phyloP scores from a whole-genome alignment of 23 red algal genomes.

The Chondrus crispus region DNA sequence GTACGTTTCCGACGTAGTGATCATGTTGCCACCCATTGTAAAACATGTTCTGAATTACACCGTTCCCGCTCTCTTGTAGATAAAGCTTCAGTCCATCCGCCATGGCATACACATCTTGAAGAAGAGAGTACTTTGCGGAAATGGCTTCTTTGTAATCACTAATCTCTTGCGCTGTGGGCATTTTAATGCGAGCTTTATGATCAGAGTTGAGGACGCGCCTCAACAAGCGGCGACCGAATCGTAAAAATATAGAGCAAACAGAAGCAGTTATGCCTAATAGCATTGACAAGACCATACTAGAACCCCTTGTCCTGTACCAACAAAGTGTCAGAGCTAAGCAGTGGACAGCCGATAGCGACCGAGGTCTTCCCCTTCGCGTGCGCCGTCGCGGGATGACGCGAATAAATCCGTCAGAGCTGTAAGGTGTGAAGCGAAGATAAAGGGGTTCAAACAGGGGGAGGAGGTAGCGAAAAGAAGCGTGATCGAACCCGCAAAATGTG shows the following conservation, averaged over 20 bases:
- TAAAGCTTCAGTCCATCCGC: slow-evolving; percentile 2
- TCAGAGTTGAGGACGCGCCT: background rate
- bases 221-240: background rate
- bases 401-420: background rate
- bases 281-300: background rate
- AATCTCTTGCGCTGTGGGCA: background rate
- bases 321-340: background rate
- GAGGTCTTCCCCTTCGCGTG: background rate
- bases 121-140: background rate
- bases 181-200: background rate
- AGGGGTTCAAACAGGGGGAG: background rate
- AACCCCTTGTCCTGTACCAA: background rate
- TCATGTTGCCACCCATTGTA: slow-evolving; percentile 23
- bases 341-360: background rate
- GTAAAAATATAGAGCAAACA: background rate
- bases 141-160: background rate
- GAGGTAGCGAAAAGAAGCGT: background rate
- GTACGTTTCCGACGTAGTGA: background rate
- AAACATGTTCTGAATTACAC: slow-evolving; percentile 1
- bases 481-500: background rate
- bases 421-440: background rate
- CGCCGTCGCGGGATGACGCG: background rate
- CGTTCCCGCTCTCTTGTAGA: background rate
- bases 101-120: background rate
- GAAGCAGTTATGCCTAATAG: background rate